Conservation (phyloP, 2,329 filamentous ascomycete genomes). For the Shiraia bambusicola region DNA sequence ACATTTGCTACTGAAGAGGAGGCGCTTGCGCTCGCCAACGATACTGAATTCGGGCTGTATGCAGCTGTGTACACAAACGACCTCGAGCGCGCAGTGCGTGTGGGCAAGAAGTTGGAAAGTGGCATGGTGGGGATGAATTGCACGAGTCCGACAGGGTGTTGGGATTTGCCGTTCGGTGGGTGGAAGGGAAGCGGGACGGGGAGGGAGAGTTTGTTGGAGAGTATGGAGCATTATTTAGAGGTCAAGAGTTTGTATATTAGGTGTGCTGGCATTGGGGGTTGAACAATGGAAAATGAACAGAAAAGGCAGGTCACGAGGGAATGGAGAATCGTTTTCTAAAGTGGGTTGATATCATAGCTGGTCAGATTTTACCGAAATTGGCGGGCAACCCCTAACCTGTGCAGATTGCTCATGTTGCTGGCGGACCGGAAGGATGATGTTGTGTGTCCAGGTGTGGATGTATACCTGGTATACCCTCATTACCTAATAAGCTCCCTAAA, state of each 20-base stretch:
- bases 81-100: constrained; percentile 32
- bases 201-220: constrained; percentile 29
- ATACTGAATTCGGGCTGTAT: constrained; percentile 44
- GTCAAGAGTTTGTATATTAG: constrained; percentile 28
- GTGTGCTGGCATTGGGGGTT: constrained; percentile 11
- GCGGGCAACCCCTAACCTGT: too few relatives aligned
- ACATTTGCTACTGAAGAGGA: constrained; percentile 42
- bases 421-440: constrained; percentile 4
- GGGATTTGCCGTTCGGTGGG: constrained; percentile 31
- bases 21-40: constrained; percentile 40
- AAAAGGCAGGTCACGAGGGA: constrained; percentile 5
- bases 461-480: constrained; percentile 17
- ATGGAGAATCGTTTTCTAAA: constrained; percentile 10
- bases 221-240: constrained; percentile 32
- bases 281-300: neutral
- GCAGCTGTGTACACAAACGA: constrained; percentile 42
- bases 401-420: neutral
- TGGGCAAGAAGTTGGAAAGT: constrained; percentile 41
- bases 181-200: constrained; percentile 31
- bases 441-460: constrained; percentile 8
- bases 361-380: too few relatives aligned
- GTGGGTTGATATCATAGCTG: too few relatives aligned
- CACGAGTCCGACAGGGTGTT: constrained; percentile 28
- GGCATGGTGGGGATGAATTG: constrained; percentile 44
- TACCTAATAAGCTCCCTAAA: constrained; percentile 30